Evolutionary conservation across 352 stramenopile genomes (phyloP).

Genomic region (Globisporangium paddicum): DNA sequence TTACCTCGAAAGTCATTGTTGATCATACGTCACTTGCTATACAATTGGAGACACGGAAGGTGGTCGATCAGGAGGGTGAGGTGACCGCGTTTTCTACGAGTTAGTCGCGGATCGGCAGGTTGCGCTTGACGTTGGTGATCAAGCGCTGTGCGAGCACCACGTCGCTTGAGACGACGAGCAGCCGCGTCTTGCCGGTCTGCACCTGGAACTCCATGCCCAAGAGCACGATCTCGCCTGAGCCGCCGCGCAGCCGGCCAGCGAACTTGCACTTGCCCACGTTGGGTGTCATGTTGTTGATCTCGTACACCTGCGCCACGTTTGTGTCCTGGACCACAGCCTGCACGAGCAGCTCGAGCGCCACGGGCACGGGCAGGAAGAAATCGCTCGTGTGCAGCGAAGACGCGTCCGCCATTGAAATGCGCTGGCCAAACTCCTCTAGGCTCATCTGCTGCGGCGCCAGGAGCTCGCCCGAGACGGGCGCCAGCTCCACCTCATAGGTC

Average conservation of each 20-base stretch:
- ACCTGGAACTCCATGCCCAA: conserved; percentile 59
- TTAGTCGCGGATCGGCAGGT: conserved; percentile 35
- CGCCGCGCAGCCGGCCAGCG: conserved; percentile 48
- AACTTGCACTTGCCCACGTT: conserved; percentile 68
- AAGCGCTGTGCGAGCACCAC: conserved; percentile 49
- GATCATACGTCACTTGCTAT: no score
- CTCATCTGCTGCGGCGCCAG: conserved; percentile 68
- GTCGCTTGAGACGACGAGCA: conserved; percentile 57
- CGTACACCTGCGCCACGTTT: conserved; percentile 69
- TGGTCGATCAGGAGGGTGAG: no score
- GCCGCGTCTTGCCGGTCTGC: conserved; percentile 52
- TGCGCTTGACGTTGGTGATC: conserved; percentile 41
- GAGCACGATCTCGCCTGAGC: conserved; percentile 41
- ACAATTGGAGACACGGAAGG: not conserved
- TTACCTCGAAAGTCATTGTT: no score
- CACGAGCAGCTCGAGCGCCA: conserved; percentile 46
- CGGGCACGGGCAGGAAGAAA: conserved; percentile 38
- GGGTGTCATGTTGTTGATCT: conserved; percentile 68
- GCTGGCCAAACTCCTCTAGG: conserved; percentile 66
- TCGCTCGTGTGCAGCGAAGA: conserved; percentile 57
- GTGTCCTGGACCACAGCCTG: conserved; percentile 49
- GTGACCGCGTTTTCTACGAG: conserved; percentile 12
- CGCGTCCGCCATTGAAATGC: conserved; percentile 51
- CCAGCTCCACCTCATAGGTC: conserved; percentile 52
- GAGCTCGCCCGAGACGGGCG: conserved; percentile 58